These are phyloP conservation scores for Canavalia ensiformis DNA, from an alignment of 306 rosid species.

Conservation along the genomic window DNA sequence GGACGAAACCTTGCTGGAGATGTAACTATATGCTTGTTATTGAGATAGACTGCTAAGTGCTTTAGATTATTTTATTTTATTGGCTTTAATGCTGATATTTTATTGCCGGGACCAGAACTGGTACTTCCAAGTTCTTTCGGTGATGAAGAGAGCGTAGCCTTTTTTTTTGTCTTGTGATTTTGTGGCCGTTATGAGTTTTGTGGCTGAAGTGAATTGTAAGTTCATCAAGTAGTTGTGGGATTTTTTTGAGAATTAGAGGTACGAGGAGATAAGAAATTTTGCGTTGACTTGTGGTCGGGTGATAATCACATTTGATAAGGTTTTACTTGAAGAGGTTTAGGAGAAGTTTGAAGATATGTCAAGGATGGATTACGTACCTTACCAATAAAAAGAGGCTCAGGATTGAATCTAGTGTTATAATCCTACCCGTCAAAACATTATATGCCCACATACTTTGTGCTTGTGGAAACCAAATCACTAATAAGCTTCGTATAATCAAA, in stretches of 20 bases:
- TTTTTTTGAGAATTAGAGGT: constrained; percentile 9
- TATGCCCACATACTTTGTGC: background rate
- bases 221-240: background rate
- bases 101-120: background rate
- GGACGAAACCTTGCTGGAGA: background rate
- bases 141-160: background rate
- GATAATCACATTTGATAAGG: constrained; percentile 19
- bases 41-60: constrained; percentile 10
- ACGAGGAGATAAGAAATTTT: background rate
- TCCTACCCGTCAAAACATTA: constrained; percentile 1
- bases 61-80: background rate
- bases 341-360: constrained; percentile 24
- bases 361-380: background rate
- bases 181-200: background rate
- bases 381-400: no score
- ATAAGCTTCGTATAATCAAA: background rate
- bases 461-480: constrained; percentile 15
- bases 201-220: background rate
- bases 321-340: constrained; percentile 23
- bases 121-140: background rate
- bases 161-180: background rate
- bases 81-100: background rate
- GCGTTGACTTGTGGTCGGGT: background rate
- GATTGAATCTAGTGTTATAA: background rate
- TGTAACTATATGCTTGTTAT: constrained; percentile 1